Evolutionary conservation across 768 basidiomycete species (phyloP).

Genomic region (Boletellus ananiceps): DNA sequence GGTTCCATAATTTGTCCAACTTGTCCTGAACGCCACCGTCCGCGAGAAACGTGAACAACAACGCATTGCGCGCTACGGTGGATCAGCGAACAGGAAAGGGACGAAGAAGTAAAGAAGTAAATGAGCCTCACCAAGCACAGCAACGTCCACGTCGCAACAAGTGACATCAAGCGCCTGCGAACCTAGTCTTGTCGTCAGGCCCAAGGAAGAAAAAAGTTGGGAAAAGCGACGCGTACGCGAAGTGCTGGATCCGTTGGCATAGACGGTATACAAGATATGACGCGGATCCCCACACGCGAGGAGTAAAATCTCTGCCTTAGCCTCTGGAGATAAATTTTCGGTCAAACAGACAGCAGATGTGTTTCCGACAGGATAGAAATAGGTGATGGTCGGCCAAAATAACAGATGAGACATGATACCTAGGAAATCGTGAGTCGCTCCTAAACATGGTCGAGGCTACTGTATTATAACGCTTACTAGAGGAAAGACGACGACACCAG

Average conservation of each 20-base stretch:
- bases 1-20: slow-evolving; percentile 20
- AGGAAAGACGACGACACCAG: not conserved
- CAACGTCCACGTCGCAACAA: slow-evolving; percentile 29
- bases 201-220: not conserved
- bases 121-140: slow-evolving; percentile 20
- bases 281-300: slow-evolving; percentile 56
- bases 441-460: too few relatives aligned
- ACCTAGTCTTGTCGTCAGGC: slow-evolving; percentile 5
- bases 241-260: slow-evolving; percentile 3
- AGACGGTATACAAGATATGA: slow-evolving; percentile 47
- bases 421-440: not conserved
- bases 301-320: slow-evolving; percentile 36
- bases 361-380: slow-evolving; percentile 58
- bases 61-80: slow-evolving; percentile 23
- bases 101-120: too few relatives aligned
- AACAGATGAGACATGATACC: slow-evolving; percentile 15
- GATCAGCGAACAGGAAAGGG: not conserved
- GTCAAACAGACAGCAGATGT: slow-evolving; percentile 50
- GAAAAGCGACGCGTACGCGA: slow-evolving; percentile 2
- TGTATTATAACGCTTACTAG: not conserved
- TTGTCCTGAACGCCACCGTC: slow-evolving; percentile 13
- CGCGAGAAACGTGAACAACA: slow-evolving; percentile 25
- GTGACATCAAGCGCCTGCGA: slow-evolving; percentile 23
- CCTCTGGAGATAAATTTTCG: slow-evolving; percentile 42
- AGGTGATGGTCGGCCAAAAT: slow-evolving; percentile 24